Evolutionary conservation across 768 basidiomycete genomes (phyloP), one percentile per base, ranked within the genome.

Genomic region (Phylloporus sp.): DNA sequence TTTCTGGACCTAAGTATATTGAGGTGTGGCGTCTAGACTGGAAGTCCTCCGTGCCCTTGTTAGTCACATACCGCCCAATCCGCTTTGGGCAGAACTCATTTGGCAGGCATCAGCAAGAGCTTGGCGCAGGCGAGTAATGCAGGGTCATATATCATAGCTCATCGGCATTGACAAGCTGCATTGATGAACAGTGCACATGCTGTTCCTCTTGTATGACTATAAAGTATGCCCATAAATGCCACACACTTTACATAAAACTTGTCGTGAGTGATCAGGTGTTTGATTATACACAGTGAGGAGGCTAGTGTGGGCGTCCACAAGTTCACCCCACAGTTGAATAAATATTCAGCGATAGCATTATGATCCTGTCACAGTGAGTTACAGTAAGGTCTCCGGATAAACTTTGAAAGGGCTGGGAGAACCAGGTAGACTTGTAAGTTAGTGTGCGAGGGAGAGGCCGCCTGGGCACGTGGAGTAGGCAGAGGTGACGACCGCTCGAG

Each of bases 11-110:
- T 8, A n/a, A n/a, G n/a, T n/a, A 33, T 5, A 0, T 18, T 55
- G 28, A 60, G 14, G 28, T 15, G 40, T 39, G 26, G 15, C 39
- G 22, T 56, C 8, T 61, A 96, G 93, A 93, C 72, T 96, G 52
- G 82, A 89, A 54, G 84, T 94, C 7, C 73, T 96, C 10, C 77
- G 79, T 40, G 87, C 90, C 0, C 73, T 95, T 29, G 81, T 95
- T 49, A 91, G 91, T 8, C 84, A 82, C 48, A 92, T 96, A 55
- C 93, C 93, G 9, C 86, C 89, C 3, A 90, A 94, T 63, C 90
- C 90, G 3, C 70, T 96, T 11, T 96, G 93, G 93, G 93, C 86
- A 3, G 93, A 95, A 69, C 71, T 95, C 31, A 65, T 91, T 32
- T 90, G 89, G 88, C 86, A 91, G n/a, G 63, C 78, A 82, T 38